Conservation (phyloP, 2,329 filamentous ascomycete species). For the Dactylellina parvicollis region DNA sequence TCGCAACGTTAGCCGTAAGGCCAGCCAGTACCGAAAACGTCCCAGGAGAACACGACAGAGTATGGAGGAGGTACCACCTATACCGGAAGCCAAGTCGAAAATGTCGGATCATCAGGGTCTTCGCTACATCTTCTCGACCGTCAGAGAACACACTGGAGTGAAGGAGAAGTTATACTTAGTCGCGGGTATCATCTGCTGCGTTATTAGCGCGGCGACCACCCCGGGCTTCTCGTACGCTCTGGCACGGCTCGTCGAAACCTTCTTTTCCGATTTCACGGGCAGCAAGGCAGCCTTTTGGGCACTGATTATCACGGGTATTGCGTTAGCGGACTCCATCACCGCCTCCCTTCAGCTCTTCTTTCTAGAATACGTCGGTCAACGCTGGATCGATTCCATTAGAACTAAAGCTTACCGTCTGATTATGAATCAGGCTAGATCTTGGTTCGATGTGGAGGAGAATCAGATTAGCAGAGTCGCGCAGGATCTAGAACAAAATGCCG, state of each 20-base stretch:
- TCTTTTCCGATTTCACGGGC: constrained; percentile 58
- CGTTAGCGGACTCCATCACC: constrained; percentile 72
- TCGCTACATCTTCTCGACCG: constrained; percentile 70
- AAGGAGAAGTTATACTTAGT: constrained; percentile 68
- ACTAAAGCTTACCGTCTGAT: constrained; percentile 74
- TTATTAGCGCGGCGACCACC: constrained; percentile 73
- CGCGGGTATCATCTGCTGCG: constrained; percentile 70
- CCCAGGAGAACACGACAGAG: constrained; percentile 46
- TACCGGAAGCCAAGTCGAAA: constrained; percentile 39
- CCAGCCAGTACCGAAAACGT: constrained; percentile 27
- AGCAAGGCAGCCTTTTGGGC: constrained; percentile 73
- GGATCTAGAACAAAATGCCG: constrained; percentile 80
- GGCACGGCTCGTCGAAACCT: constrained; percentile 68
- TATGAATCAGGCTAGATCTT: constrained; percentile 77
- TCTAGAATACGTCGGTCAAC: constrained; percentile 75
- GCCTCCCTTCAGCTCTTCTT: constrained; percentile 75
- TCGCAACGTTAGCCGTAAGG: constrained; percentile 11
- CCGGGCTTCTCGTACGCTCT: constrained; percentile 81
- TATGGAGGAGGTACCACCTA: constrained; percentile 44
- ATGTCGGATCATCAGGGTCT: constrained; percentile 60
- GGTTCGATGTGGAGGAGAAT: constrained; percentile 78
- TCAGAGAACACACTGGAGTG: constrained; percentile 73
- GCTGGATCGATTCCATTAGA: constrained; percentile 80
- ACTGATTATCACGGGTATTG: constrained; percentile 74
- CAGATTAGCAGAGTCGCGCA: constrained; percentile 72